Base-by-base conservation (phyloP, 768 basidiomycete species). In the Rhodotorula sphaerocarpa region DNA sequence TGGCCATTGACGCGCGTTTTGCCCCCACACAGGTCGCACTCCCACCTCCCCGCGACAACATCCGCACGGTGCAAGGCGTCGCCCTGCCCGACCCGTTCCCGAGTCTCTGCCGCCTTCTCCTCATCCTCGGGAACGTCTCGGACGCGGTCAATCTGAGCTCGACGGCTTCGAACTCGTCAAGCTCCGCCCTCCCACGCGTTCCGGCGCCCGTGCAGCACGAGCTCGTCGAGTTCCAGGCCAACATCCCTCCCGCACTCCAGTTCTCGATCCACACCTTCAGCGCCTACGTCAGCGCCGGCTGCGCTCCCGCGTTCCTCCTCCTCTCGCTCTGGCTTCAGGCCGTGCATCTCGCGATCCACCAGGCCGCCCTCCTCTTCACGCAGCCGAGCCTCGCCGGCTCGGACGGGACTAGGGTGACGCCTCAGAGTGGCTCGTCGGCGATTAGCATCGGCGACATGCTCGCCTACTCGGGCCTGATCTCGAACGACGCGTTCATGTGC, bases 261-360 rank as follows among this genome's bases (percentile, higher is more conserved):
- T 55, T 55, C 43, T 44, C 28, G 12, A 45, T 45, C 44, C 43
- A 45, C 20, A 33, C 42, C 5, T 45, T 55, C 27, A 14, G 21
- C 27, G 43, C 43, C 21, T 55, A 55, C 54, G 42, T 21, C 10
- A 55, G 30, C 28, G 54, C 54, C 30, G 41, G 41, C 31, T n/a
- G 30, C 31, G 41, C 21, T 5, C 54, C 28, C 11, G 28, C 10
- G 41, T 55, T 55, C 31, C 54, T 55, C 43, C 54, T 55, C 30
- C 42, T 55, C 42, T 55, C 54, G 27, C 12, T 45, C 7, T 55
- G 54, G 54, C 54, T 45, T 31, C 54, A 55, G 16, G 54, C 54
- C 27, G 31, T 55, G 20, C 54, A 55, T n/a, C 43, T 55, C 30
- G 42, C 54, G 5, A 42, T 55, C 42, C 16, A 20, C 3, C 28